phyloP scores from a whole-genome alignment of 371 early-diverging fungal species.

The Actinomortierella ambigua region DNA sequence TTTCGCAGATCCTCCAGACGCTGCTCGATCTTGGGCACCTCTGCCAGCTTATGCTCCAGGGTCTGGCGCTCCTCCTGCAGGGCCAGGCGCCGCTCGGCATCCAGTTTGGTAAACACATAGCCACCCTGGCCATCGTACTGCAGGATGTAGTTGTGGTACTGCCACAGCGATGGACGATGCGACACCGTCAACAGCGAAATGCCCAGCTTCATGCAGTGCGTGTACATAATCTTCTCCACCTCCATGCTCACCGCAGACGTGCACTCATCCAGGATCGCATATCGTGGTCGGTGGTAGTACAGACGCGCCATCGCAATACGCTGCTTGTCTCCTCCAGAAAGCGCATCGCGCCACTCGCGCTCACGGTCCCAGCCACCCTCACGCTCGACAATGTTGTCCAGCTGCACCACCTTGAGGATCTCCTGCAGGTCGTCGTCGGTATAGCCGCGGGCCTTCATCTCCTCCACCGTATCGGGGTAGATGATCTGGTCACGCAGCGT shows the following conservation, averaged over 20 bases:
- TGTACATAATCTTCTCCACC: conserved; percentile 89
- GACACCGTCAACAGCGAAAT: conserved; percentile 90
- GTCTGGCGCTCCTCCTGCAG: conserved; percentile 74
- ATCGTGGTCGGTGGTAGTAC: conserved; percentile 90
- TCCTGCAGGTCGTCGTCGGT: conserved; percentile 73
- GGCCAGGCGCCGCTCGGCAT: conserved; percentile 86
- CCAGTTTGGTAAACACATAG: conserved; percentile 84
- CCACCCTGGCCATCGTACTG: conserved; percentile 92
- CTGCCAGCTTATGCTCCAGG: conserved; percentile 75
- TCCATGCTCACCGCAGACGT: conserved; percentile 93
- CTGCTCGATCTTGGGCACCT: conserved; percentile 71
- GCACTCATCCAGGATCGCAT: conserved; percentile 91
- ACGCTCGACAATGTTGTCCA: conserved; percentile 79
- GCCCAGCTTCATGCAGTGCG: conserved; percentile 80
- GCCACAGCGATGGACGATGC: conserved; percentile 86
- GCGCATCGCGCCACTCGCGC: conserved; percentile 84
- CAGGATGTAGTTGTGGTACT: conserved; percentile 85
- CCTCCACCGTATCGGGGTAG: conserved; percentile 79
- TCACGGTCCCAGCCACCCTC: conserved; percentile 91
- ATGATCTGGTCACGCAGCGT: conserved; percentile 95
- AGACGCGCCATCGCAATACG: conserved; percentile 90
- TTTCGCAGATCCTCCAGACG: conserved; percentile 67
- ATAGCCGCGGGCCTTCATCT: conserved; percentile 64
- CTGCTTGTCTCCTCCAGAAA: conserved; percentile 89
- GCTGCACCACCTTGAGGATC: conserved; percentile 77